phyloP scores from a whole-genome alignment of 768 basidiomycete genomes.

The Mycena haematopus region DNA sequence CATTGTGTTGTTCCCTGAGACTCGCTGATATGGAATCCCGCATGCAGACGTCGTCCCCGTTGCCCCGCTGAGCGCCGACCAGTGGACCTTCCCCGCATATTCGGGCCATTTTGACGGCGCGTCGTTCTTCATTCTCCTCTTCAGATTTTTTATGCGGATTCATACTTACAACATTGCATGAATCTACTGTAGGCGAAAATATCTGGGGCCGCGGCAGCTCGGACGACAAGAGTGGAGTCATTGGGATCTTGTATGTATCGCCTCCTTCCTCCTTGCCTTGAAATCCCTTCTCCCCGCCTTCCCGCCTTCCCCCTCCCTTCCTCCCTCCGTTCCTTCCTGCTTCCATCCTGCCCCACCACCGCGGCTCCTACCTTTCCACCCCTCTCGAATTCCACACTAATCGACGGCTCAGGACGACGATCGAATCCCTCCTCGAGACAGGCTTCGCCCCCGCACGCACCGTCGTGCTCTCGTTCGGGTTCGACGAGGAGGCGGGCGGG shows the following conservation, averaged over 20 bases:
- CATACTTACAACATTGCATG: too few species aligned
- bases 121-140: not conserved
- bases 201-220: constrained; percentile 82
- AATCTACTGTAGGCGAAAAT: constrained; percentile 54
- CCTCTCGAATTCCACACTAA: too few species aligned
- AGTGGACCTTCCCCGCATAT: constrained; percentile 69
- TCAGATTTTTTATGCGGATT: too few species aligned
- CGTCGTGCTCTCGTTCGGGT: constrained; percentile 48
- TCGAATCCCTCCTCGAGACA: constrained; percentile 28
- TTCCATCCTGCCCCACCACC: too few species aligned
- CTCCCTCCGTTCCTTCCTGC: not conserved
- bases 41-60: constrained; percentile 72
- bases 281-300: too few species aligned
- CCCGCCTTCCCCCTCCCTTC: too few species aligned
- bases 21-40: not conserved
- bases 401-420: constrained; percentile 19
- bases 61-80: constrained; percentile 55
- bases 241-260: constrained; percentile 34
- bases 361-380: too few species aligned
- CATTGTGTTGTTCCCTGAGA: too few species aligned
- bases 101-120: constrained; percentile 68
- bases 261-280: too few species aligned
- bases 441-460: constrained; percentile 27
- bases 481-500: constrained; percentile 58
- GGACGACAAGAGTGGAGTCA: constrained; percentile 78